A percentile compares a stretch with the other conserved stretches of the same genome.
These are phyloP conservation scores for Populus pruinosa DNA, from an alignment of 345 rosid species.

Conservation along the genomic window DNA sequence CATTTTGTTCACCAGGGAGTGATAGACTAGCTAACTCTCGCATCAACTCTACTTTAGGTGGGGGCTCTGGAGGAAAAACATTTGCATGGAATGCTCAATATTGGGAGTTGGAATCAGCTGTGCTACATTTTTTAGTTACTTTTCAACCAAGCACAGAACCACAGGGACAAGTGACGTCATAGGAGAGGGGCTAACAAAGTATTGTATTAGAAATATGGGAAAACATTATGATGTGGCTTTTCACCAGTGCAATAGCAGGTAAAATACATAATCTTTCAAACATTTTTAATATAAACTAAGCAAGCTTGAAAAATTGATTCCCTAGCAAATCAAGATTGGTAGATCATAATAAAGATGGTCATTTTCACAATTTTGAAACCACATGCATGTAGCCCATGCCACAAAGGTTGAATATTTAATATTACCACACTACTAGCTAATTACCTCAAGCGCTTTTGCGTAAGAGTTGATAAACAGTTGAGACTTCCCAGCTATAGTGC, in stretches of 20 bases:
- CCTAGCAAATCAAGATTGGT: not conserved
- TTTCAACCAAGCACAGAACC: not conserved
- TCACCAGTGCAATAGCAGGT: not conserved
- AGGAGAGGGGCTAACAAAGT: not conserved
- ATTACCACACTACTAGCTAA: not conserved
- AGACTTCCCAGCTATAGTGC: conserved; percentile 92
- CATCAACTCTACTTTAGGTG: not conserved
- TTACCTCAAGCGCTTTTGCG: conserved; percentile 98
- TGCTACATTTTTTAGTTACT: no score
- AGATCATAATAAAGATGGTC: not conserved
- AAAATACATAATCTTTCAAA: not conserved
- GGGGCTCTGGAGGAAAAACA: not conserved
- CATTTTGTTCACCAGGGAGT: not conserved
- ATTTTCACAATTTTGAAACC: not conserved
- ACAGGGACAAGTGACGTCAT: not conserved
- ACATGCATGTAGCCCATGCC: not conserved
- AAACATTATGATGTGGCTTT: not conserved
- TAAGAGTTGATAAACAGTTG: conserved; percentile 94
- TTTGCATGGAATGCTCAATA: not conserved
- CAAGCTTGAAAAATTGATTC: not conserved
- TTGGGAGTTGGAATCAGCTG: not conserved
- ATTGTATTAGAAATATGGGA: not conserved
- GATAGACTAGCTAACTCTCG: not conserved
- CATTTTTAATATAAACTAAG: not conserved
- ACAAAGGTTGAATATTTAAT: not conserved